Base-by-base conservation (phyloP, 768 basidiomycete genomes). In the Lentinula lateritia region DNA sequence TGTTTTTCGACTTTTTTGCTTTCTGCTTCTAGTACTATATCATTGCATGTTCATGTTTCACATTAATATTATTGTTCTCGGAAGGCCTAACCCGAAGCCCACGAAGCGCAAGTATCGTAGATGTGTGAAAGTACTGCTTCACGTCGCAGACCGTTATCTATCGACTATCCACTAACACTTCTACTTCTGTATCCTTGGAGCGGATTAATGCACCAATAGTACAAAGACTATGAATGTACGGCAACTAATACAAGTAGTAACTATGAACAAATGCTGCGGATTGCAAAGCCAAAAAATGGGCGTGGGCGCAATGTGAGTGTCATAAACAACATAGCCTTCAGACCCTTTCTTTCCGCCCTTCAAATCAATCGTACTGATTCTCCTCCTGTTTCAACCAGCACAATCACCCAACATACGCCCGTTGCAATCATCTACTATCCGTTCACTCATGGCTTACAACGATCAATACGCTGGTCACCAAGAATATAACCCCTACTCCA, bases 381-480 rank as follows among this genome's bases (percentile, higher is more conserved):
- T 16, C 43, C 28, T 28, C 28, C 28, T 28, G 28, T 28, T 23
- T 23, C 12, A 45, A 10, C n/a, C 6, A 23, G 46, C 10, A 23
- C 46, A 20, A 48, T 48, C 5, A 48, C 38, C 42, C 9, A 15
- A 7, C 15, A 18, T 48, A 48, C 10, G 9, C 10, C 18, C n/a
- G 9, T 23, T 23, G 20, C 6, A 48, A 48, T 10, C 20, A 16
- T 20, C n/a, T 48, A 45, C n/a, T 46, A 35, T 15, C 23, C 23
- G 6, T 45, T 32, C 15, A 13, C 73, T 71, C 64, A 83, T 86
- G 78, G 70, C 83, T 10, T 84, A 86, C 71, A 76, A 73, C 62
- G 84, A 87, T 70, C 84, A 84, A 20, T 83, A 86, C 67, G 62
- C 76, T 63, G 75, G 71, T 57, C 66, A 69, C 56, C 39, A 63